Evolutionary conservation across 139 green algal genomes (phyloP).

Genomic region (Dunaliella sp.): DNA sequence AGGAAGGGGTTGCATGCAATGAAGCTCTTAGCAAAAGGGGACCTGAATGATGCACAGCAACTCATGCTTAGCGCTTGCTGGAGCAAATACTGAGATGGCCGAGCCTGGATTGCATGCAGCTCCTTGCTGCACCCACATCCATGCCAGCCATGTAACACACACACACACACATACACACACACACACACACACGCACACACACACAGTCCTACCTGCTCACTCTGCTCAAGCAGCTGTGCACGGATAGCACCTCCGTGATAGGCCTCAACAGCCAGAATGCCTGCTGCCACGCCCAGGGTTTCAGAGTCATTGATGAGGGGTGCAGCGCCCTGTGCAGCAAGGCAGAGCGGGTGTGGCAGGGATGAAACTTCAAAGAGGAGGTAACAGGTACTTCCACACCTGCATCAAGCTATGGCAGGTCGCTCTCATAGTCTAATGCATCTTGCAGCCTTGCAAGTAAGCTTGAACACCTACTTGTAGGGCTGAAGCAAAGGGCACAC

Average conservation of each 20-base stretch:
- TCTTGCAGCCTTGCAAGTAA: background rate
- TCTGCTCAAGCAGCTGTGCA: slow-evolving; percentile 19
- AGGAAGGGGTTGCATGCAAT: background rate
- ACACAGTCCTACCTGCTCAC: slow-evolving; percentile 4
- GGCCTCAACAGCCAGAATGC: slow-evolving; percentile 49
- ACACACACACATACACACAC: background rate
- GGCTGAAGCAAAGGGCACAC: background rate
- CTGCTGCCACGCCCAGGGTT: slow-evolving; percentile 28
- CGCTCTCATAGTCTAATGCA: background rate
- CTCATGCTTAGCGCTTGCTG: background rate
- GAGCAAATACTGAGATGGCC: no score
- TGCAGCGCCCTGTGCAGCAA: slow-evolving; percentile 13
- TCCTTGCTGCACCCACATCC: background rate
- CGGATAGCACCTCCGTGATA: slow-evolving; percentile 52
- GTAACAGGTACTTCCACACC: background rate
- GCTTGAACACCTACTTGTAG: background rate
- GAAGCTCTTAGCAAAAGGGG: background rate
- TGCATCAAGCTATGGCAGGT: background rate
- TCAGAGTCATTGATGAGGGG: slow-evolving; percentile 20
- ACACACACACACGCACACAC: background rate
- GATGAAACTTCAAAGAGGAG: background rate
- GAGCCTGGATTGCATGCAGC: no score
- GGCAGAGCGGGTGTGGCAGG: background rate
- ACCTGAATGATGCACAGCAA: background rate
- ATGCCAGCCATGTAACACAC: background rate